Conservation (phyloP, 129 eudicot genomes). For the Deinandra increscens region DNA sequence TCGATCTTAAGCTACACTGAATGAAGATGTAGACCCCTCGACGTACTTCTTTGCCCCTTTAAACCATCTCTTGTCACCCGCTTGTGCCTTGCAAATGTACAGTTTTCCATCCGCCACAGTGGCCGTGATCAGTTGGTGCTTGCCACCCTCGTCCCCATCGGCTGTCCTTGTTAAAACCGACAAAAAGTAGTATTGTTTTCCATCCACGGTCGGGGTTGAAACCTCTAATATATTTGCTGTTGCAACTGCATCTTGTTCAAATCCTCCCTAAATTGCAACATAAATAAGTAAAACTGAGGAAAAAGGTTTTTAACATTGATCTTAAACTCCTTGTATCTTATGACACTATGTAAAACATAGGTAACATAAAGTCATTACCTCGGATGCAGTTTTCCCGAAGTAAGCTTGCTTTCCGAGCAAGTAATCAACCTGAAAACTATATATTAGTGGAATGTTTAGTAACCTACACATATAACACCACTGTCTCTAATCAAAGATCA, state of each 20-base stretch:
- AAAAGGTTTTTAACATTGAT: too few species aligned
- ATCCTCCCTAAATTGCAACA: slow-evolving; percentile 67
- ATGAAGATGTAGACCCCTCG: slow-evolving; percentile 67
- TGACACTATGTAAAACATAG: neutral
- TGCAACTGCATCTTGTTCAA: slow-evolving; percentile 83
- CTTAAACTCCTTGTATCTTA: neutral
- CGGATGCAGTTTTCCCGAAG: slow-evolving; percentile 91
- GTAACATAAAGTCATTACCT: slow-evolving; percentile 45
- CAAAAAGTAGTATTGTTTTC: slow-evolving; percentile 66
- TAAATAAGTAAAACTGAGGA: neutral
- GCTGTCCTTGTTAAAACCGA: slow-evolving; percentile 91
- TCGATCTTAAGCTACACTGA: slow-evolving; percentile 68
- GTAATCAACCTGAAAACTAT: slow-evolving; percentile 73
- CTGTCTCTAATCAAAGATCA: too few species aligned
- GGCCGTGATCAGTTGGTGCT: slow-evolving; percentile 75
- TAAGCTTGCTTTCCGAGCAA: slow-evolving; percentile 90
- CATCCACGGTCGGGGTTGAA: slow-evolving; percentile 57
- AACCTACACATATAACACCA: too few species aligned
- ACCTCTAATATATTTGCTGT: slow-evolving; percentile 87
- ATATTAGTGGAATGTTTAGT: neutral
- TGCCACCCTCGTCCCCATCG: slow-evolving; percentile 97
- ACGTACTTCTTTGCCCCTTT: slow-evolving; percentile 84
- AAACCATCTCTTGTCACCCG: slow-evolving; percentile 97
- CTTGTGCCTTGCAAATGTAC: slow-evolving; percentile 91
- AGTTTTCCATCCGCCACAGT: slow-evolving; percentile 69